These are phyloP conservation scores for Acidiella bohemica DNA, from an alignment of 495 filamentous ascomycete species.

Conservation along the genomic window DNA sequence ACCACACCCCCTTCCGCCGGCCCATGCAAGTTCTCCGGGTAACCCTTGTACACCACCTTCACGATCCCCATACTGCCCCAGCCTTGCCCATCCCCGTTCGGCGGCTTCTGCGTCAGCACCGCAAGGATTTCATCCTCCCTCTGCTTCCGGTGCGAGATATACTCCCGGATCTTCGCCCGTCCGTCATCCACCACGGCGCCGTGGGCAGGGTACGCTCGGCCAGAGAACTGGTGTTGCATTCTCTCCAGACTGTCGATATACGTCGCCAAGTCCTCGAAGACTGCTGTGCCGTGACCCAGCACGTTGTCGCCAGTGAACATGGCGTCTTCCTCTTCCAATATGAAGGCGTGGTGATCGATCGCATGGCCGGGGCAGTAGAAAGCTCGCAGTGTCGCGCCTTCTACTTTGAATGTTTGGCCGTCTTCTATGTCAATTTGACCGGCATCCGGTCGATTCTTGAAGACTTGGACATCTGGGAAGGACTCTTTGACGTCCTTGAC, in stretches of 20 bases:
- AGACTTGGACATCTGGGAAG: slow-evolving; percentile 39
- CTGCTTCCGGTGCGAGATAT: slow-evolving; percentile 64
- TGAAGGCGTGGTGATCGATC: slow-evolving; percentile 59
- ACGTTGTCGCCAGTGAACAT: slow-evolving; percentile 95
- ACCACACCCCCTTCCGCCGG: slow-evolving; percentile 36
- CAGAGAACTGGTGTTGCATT: slow-evolving; percentile 50
- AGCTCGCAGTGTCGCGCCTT: slow-evolving; percentile 65
- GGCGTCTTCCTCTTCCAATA: slow-evolving; percentile 56
- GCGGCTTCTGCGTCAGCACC: slow-evolving; percentile 39
- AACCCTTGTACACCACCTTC: slow-evolving; percentile 66
- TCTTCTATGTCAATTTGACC: slow-evolving; percentile 35
- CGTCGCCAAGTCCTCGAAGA: slow-evolving; percentile 66
- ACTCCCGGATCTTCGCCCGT: slow-evolving; percentile 53
- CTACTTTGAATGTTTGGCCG: slow-evolving; percentile 57
- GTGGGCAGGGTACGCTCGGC: slow-evolving; percentile 80
- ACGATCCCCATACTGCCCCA: slow-evolving; percentile 75
- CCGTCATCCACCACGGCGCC: slow-evolving; percentile 61
- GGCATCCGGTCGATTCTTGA: slow-evolving; percentile 36
- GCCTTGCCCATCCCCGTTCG: slow-evolving; percentile 21
- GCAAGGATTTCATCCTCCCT: slow-evolving; percentile 71
- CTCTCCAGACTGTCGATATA: slow-evolving; percentile 62
- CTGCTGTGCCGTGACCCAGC: slow-evolving; percentile 81
- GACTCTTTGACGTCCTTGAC: slow-evolving; percentile 48
- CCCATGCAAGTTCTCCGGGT: slow-evolving; percentile 58
- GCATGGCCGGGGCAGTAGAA: slow-evolving; percentile 77